Base-by-base conservation (phyloP, 2,329 filamentous ascomycete species). In the Ascocoryne sarcoides region DNA sequence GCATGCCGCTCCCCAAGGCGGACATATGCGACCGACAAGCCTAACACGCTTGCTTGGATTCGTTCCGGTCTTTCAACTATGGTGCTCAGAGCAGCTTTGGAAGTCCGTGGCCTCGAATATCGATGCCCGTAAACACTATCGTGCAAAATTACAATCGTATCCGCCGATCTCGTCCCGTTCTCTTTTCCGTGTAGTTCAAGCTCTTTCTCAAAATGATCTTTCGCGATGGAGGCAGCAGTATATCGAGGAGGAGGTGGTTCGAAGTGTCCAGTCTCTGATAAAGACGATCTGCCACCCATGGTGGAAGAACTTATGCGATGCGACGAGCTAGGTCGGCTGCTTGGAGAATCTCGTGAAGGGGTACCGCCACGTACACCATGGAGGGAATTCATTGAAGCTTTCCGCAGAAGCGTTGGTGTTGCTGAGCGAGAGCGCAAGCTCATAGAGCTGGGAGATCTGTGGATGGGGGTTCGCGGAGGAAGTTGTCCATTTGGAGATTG, bases 121-220 rank as follows among this genome's bases (percentile, higher is more conserved):
- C 88, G 81, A 64, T 98, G 92, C 17, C 90, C 89, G 60, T 96
- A 98, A 63, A 90, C 95, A 39, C 84, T 81, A 65, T 98, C 92
- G 55, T 96, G 88, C 2, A 98, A 67, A 20, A 98, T 73, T 34
- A 96, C 88, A 4, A 93, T 65, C 0, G 87, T 87, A 45, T 88
- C 69, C 9, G 73, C 62, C 23, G 64, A 50, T 18, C 50, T 48
- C 16, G 45, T 34, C 15, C 50, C 43, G 10, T 51, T 43, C 23
- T 52, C 47, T 33, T 32, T 42, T 19, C 46, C 41, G 41, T 60
- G 57, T 23, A 54, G 23, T 23, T 55, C 52, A 10, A 61, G 41
- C 32, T 61, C 58, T 18, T 48, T 49, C 35, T 52, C 52, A 43
- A 61, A 60, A 41, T 59, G 50, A 19, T 50, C 52, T 14, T 37